phyloP scores from a whole-genome alignment of 192 early-diverging fungal species.

The Coemansia sp. region DNA sequence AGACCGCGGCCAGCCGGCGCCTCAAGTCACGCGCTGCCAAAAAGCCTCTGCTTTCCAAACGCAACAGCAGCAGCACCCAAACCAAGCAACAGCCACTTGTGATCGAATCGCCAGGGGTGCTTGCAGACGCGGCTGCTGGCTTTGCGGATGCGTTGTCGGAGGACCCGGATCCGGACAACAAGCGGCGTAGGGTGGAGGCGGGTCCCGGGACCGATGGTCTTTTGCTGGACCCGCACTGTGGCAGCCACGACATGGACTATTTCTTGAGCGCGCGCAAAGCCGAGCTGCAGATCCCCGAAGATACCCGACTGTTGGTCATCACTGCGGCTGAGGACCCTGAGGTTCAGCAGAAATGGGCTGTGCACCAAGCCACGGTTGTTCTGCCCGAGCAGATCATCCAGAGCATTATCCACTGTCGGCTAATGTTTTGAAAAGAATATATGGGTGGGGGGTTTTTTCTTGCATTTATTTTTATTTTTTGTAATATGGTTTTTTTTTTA shows the following conservation, averaged over 20 bases:
- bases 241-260: conserved; percentile 9
- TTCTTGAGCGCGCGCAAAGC: conserved; percentile 15
- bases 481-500: not conserved
- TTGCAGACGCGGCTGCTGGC: no score
- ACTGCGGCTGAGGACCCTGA: not conserved
- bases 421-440: conserved; percentile 9
- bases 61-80: no score
- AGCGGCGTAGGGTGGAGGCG: not conserved
- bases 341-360: conserved; percentile 9
- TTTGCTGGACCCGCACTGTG: conserved; percentile 19
- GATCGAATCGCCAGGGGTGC: no score
- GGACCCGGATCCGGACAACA: not conserved
- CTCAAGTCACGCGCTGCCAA: no score
- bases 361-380: conserved; percentile 16
- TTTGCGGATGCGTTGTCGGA: no score
- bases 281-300: conserved; percentile 21
- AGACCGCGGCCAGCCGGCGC: not conserved
- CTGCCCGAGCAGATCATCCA: conserved; percentile 44
- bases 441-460: no score
- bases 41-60: no score
- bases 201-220: not conserved
- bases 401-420: conserved; percentile 40
- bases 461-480: conserved; percentile 3
- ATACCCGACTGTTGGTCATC: conserved; percentile 7
- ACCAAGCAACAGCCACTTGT: not conserved